phyloP scores from a whole-genome alignment of 2,329 filamentous ascomycete genomes.

The Trichoderma guizhouense region DNA sequence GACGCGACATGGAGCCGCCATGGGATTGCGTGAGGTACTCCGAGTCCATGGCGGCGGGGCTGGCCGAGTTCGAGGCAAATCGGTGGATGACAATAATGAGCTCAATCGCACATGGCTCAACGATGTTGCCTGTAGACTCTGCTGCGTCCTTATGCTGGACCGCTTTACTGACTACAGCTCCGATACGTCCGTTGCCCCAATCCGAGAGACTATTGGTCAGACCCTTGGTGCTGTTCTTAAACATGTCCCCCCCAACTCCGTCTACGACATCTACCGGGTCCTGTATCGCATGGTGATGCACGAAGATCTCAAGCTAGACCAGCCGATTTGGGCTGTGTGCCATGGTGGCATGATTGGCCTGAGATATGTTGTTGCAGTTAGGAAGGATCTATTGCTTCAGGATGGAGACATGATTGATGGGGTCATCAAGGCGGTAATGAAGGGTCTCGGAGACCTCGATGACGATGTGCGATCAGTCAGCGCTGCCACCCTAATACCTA shows the following conservation, averaged over 20 bases:
- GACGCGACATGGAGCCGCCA: conserved; percentile 89
- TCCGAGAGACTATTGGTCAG: conserved; percentile 92
- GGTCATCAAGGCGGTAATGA: conserved; percentile 89
- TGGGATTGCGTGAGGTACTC: conserved; percentile 88
- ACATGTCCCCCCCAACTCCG: conserved; percentile 74
- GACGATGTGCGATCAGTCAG: conserved; percentile 97
- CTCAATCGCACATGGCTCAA: conserved; percentile 86
- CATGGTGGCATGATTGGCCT: conserved; percentile 98
- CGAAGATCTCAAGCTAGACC: conserved; percentile 69
- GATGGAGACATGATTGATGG: conserved; percentile 87
- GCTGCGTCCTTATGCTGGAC: conserved; percentile 95
- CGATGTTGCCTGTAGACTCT: conserved; percentile 89
- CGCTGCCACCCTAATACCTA: conserved; percentile 93
- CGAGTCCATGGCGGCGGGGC: conserved; percentile 89
- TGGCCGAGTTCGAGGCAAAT: conserved; percentile 70
- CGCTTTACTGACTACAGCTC: conserved; percentile 97
- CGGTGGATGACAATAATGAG: conserved; percentile 68
- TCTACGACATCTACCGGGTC: conserved; percentile 79
- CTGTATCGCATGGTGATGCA: conserved; percentile 92
- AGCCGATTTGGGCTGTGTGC: conserved; percentile 86
- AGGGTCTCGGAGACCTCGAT: conserved; percentile 83
- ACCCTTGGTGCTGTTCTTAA: conserved; percentile 85
- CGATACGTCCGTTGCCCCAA: conserved; percentile 93
- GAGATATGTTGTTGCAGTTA: conserved; percentile 89
- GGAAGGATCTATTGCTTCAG: conserved; percentile 84